Evolutionary conservation across 768 basidiomycete species (phyloP).

Genomic region (Asterophora parasitica): DNA sequence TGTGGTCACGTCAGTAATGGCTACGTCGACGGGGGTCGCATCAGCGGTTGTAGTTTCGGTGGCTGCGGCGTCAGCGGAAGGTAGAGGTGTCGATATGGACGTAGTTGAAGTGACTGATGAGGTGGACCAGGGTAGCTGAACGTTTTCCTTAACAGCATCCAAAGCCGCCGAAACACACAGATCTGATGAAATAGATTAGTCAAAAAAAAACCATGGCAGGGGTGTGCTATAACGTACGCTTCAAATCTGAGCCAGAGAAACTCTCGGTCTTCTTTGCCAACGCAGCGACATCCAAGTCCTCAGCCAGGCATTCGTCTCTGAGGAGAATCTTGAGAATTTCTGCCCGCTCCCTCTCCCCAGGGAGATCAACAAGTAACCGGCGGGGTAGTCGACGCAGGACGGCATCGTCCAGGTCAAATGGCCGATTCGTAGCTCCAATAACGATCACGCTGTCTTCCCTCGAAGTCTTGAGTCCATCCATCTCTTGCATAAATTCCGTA

Average conservation of each 20-base stretch:
- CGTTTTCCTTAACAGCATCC: constrained; percentile 83
- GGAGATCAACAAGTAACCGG: constrained; percentile 82
- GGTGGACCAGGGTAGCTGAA: constrained; percentile 72
- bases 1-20: too few relatives aligned
- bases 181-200: constrained; percentile 43
- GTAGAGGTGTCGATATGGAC: not conserved
- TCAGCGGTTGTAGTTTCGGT: too few relatives aligned
- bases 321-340: constrained; percentile 87
- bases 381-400: constrained; percentile 86
- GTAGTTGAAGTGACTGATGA: not conserved
- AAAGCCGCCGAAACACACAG: constrained; percentile 90
- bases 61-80: not conserved
- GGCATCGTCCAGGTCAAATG: constrained; percentile 89
- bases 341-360: constrained; percentile 77
- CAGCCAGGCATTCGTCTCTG: constrained; percentile 67
- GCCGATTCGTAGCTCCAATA: constrained; percentile 91
- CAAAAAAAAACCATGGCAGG: constrained; percentile 11
- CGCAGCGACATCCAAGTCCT: constrained; percentile 54
- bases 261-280: constrained; percentile 73
- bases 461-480: constrained; percentile 87
- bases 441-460: constrained; percentile 81
- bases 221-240: constrained; percentile 57
- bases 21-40: too few relatives aligned
- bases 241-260: constrained; percentile 93
- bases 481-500: constrained; percentile 94